phyloP scores from a whole-genome alignment of 805 yeast genomes.

The Kodamaea nitidulidarum region DNA sequence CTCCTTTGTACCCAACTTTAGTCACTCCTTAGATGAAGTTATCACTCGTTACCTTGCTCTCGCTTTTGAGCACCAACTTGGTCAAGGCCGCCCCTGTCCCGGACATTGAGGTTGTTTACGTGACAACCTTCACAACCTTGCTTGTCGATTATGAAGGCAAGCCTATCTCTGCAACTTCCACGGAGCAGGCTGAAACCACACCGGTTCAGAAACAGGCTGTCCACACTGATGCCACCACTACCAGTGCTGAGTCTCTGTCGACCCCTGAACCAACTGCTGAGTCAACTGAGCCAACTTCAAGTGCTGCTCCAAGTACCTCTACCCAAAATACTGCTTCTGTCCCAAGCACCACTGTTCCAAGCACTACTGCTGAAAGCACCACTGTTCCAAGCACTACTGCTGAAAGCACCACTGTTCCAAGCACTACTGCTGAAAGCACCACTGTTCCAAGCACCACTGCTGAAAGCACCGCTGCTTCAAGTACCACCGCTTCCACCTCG shows the following conservation, averaged over 20 bases:
- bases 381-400: slow-evolving; percentile 13
- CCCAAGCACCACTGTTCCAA: slow-evolving; percentile 3
- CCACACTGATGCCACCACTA: not conserved
- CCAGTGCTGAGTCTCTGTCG: slow-evolving; percentile 14
- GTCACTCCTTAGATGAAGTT: slow-evolving; percentile 16
- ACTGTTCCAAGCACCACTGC: slow-evolving; percentile 7
- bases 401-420: slow-evolving; percentile 6
- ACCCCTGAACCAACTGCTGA: slow-evolving; percentile 8
- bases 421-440: slow-evolving; percentile 10
- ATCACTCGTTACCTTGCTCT: slow-evolving; percentile 13
- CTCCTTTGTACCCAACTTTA: slow-evolving; percentile 3
- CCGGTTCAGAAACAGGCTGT: slow-evolving; percentile 12
- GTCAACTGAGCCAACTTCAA: slow-evolving; percentile 5
- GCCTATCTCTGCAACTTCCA: slow-evolving; percentile 11
- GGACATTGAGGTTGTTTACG: slow-evolving; percentile 20
- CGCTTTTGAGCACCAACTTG: slow-evolving; percentile 12
- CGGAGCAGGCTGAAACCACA: slow-evolving; percentile 9
- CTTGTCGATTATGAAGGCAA: slow-evolving; percentile 11
- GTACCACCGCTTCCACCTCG: slow-evolving; percentile 12
- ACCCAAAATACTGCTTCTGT: slow-evolving; percentile 8
- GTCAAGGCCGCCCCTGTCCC: slow-evolving; percentile 26
- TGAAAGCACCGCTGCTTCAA: slow-evolving; percentile 8
- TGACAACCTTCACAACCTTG: slow-evolving; percentile 22
- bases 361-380: slow-evolving; percentile 4
- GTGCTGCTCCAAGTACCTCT: slow-evolving; percentile 11